A percentile compares a stretch with the other conserved stretches of the same genome.
These are phyloP conservation scores for Polytrichum commune DNA, from an alignment of 225 moss, liverwort and hornwort species.

Conservation along the genomic window DNA sequence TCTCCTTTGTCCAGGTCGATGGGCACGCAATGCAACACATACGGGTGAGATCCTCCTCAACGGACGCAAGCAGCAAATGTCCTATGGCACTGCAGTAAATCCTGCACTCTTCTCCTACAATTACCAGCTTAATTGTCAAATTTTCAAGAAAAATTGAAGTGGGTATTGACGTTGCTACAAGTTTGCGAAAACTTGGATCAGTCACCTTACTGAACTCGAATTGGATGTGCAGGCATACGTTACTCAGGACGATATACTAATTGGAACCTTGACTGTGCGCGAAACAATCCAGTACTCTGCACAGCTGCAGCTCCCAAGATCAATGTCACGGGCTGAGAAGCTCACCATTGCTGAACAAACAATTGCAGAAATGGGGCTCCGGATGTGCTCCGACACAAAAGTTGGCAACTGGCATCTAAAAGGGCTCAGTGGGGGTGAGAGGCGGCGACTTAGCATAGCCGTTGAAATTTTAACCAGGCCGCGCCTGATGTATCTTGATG, in stretches of 20 bases:
- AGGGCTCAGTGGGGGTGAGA: constrained; percentile 47
- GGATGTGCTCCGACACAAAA: constrained; percentile 29
- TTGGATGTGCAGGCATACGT: constrained; percentile 39
- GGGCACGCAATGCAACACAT: constrained; percentile 26
- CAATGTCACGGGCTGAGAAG: constrained; percentile 29
- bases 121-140: too few relatives aligned
- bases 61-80: constrained; percentile 36
- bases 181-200: too few relatives aligned
- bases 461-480: constrained; percentile 44
- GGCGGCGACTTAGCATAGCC: constrained; percentile 42
- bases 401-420: constrained; percentile 54
- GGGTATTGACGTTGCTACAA: too few relatives aligned
- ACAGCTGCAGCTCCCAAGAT: constrained; percentile 37
- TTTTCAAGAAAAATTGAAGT: too few relatives aligned
- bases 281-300: constrained; percentile 42
- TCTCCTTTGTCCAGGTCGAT: constrained; percentile 22
- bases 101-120: neutral
- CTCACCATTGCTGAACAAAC: constrained; percentile 27
- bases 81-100: constrained; percentile 44
- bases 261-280: constrained; percentile 40
- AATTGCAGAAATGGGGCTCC: constrained; percentile 45
- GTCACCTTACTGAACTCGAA: neutral
- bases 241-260: constrained; percentile 45
- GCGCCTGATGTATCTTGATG: constrained; percentile 38
- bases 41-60: constrained; percentile 39